Evolutionary conservation across 2,329 filamentous ascomycete species (phyloP), one percentile per base, ranked within the genome.

Genomic region (Stemphylium lycopersici): DNA sequence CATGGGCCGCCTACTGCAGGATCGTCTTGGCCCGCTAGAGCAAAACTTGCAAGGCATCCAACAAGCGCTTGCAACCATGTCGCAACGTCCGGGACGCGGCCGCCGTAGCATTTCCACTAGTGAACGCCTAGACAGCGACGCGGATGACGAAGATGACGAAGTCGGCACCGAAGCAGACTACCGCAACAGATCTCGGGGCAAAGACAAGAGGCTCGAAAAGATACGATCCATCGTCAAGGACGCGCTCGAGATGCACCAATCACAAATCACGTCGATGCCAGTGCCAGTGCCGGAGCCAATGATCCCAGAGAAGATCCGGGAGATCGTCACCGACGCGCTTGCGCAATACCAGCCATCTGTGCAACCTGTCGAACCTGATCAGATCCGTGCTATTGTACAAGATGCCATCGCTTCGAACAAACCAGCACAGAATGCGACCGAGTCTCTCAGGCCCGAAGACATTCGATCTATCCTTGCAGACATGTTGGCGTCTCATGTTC

Each of bases 101-200:
- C 81, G 84, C 61, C 85, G 87, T 63, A 91, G 87, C 72, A 76
- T 85, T 36, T 93, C 90, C 41, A 85, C 81, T n/a, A 74, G 70
- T 34, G 89, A 91, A 26, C 78, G 80, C 3, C 81, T 85, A 42
- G 87, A 96, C 55, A 97, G 93, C 71, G 95, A 98, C 76, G 93
- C 95, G 10, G 93, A 98, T 72, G 93, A 96, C 58, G 92, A 96
- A 70, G 93, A 96, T 62, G 92, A 96, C 18, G 90, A 84, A 34
- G 77, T 80, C 37, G 79, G 78, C 67, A 88, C 67, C 13, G 52
- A 74, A 70, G 65, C 55, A 77, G 81, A 58, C 82, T 86, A 70
- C 50, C 87, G 90, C 46, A 89, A 90, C 5, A 82, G 87, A 63
- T 97, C 93, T 63, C 91, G 92, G 15, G 84, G 85, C 52, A 84